These are phyloP conservation scores for Hygrocybe punicea DNA, from an alignment of 768 basidiomycete species.

Conservation along the genomic window DNA sequence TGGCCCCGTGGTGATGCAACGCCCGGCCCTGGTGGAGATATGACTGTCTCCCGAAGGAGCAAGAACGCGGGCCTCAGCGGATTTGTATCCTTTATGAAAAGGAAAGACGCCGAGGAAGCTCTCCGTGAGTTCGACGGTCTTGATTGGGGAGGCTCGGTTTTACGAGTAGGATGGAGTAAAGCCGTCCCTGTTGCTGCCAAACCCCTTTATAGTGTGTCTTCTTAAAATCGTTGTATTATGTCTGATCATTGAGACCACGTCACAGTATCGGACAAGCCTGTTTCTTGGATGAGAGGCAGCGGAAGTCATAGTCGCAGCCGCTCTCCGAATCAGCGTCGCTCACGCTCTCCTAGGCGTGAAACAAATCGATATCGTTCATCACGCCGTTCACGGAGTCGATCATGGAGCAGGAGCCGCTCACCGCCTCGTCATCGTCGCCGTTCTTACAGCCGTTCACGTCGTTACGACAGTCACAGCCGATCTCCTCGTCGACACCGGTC, in stretches of 20 bases:
- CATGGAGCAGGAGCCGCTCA: constrained; percentile 44
- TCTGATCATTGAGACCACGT: constrained; percentile 6
- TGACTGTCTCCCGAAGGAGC: constrained; percentile 64
- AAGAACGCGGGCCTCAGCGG: constrained; percentile 84
- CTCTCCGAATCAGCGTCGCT: constrained; percentile 40
- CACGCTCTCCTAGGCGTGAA: constrained; percentile 33
- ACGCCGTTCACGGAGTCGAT: constrained; percentile 50
- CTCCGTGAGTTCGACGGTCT: constrained; percentile 87
- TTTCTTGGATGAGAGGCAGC: constrained; percentile 14
- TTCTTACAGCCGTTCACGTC: constrained; percentile 34
- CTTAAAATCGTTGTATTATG: background rate
- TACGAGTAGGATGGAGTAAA: constrained; percentile 96
- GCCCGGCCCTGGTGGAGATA: constrained; percentile 67
- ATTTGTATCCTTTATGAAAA: constrained; percentile 95
- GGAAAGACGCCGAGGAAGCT: constrained; percentile 86
- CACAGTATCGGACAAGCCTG: constrained; percentile 4
- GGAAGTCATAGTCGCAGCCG: constrained; percentile 42
- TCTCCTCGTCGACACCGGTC: constrained; percentile 50
- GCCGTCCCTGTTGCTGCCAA: constrained; percentile 82
- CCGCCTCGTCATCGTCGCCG: constrained; percentile 40
- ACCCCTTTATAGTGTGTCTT: constrained; percentile 69
- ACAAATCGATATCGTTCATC: constrained; percentile 38
- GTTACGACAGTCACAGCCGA: constrained; percentile 39
- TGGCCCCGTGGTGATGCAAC: constrained; percentile 88
- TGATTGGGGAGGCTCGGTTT: constrained; percentile 87